These are phyloP conservation scores for Albatrellus ellisii DNA, from an alignment of 768 basidiomycete species.

Conservation along the genomic window DNA sequence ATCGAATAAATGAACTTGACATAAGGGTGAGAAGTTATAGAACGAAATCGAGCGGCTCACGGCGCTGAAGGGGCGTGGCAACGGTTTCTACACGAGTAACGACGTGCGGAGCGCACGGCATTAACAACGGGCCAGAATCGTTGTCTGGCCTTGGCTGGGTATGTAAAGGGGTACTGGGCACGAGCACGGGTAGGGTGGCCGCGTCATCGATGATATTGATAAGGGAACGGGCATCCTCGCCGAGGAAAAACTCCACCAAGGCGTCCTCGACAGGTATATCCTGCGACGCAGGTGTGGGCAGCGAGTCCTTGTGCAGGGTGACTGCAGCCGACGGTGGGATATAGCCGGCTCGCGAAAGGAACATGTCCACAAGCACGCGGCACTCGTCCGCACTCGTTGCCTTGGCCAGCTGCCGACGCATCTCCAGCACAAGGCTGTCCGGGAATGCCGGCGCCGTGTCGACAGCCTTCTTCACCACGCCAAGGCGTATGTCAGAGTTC, in stretches of 20 bases:
- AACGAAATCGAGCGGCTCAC: too few species aligned
- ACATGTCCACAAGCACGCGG: conserved; percentile 73
- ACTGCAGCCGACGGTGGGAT: conserved; percentile 3
- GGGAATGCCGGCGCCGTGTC: conserved; percentile 22
- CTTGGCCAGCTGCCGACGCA: conserved; percentile 50
- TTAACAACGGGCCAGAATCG: too few species aligned
- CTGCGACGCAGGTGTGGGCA: background rate
- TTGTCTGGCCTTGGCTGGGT: too few species aligned
- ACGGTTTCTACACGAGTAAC: too few species aligned
- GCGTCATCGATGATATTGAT: background rate
- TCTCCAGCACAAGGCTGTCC: conserved; percentile 41
- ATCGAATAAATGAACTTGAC: too few species aligned
- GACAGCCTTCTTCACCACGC: background rate
- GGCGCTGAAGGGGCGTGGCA: too few species aligned
- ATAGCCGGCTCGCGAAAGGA: conserved; percentile 31
- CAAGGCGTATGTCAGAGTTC: background rate
- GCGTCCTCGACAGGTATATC: background rate
- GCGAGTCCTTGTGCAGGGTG: background rate
- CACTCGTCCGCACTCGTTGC: conserved; percentile 77
- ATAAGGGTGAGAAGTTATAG: too few species aligned
- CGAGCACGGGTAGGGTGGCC: too few species aligned
- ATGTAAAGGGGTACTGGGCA: too few species aligned
- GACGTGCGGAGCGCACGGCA: too few species aligned
- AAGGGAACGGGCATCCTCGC: background rate
- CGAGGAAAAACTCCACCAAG: conserved; percentile 1